Evolutionary conservation across 306 rosid genomes (phyloP).

Genomic region (Casuarina cunninghamiana): DNA sequence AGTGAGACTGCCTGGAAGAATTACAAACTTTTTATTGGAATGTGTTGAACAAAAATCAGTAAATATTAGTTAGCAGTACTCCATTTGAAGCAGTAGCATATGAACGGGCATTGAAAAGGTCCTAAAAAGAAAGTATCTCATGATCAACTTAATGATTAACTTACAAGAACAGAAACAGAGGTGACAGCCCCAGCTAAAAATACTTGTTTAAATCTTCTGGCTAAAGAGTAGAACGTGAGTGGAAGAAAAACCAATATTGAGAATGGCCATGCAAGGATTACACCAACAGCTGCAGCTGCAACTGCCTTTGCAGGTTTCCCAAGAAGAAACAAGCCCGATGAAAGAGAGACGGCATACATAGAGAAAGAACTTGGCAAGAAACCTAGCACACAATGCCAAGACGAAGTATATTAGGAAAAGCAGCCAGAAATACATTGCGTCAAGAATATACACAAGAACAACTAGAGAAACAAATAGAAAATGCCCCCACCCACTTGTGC

Average conservation of each 20-base stretch:
- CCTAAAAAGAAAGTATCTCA: conserved; percentile 6
- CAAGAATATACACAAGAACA: neutral
- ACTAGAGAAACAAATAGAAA: conserved; percentile 16
- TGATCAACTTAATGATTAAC: conserved; percentile 31
- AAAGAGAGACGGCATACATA: conserved; percentile 89
- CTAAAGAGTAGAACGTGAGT: conserved; percentile 65
- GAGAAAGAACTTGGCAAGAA: conserved; percentile 99
- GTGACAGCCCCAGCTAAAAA: conserved; percentile 73
- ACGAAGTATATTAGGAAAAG: conserved; percentile 5
- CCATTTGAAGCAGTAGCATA: neutral
- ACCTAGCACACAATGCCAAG: conserved; percentile 52
- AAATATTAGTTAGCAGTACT: neutral
- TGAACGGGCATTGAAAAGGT: conserved; percentile 19
- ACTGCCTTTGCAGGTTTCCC: conserved; percentile 76
- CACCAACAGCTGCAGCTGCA: conserved; percentile 79
- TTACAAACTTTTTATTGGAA: conserved; percentile 6
- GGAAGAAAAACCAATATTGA: conserved; percentile 94
- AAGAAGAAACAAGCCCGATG: conserved; percentile 89
- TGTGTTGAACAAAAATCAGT: conserved; percentile 16
- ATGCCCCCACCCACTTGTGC: conserved; percentile 75
- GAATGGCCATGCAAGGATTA: conserved; percentile 99
- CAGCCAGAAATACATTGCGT: neutral
- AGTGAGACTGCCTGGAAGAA: conserved; percentile 64
- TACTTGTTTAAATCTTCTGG: conserved; percentile 57
- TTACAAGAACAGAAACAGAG: conserved; percentile 75